Evolutionary conservation across 768 basidiomycete species (phyloP).

Genomic region (Amyloporia xantha): DNA sequence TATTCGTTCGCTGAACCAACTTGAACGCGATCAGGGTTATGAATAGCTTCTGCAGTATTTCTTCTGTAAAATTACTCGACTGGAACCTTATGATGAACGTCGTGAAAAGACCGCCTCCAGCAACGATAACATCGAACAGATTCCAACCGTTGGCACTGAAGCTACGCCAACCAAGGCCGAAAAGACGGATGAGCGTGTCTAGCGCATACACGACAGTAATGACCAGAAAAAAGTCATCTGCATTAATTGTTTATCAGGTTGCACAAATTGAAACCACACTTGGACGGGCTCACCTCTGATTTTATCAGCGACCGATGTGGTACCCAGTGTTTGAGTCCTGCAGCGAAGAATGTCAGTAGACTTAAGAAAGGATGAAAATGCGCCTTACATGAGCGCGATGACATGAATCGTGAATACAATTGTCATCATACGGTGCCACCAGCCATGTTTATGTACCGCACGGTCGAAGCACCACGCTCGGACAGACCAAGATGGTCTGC

Average conservation of each 20-base stretch:
- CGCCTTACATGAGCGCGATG: constrained; percentile 67
- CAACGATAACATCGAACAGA: constrained; percentile 77
- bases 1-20: constrained; percentile 81
- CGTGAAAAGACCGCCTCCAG: constrained; percentile 76
- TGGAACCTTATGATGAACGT: constrained; percentile 65
- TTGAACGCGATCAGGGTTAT: constrained; percentile 92
- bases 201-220: constrained; percentile 67
- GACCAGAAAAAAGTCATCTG: constrained; percentile 73
- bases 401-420: constrained; percentile 77
- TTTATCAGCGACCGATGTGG: constrained; percentile 40
- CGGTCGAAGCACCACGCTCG: constrained; percentile 89
- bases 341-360: constrained; percentile 4
- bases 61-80: constrained; percentile 40
- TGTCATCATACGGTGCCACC: constrained; percentile 83
- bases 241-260: not conserved
- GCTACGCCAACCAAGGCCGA: constrained; percentile 77
- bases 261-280: not conserved
- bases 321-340: constrained; percentile 77
- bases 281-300: constrained; percentile 63
- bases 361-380: not conserved
- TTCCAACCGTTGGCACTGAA: constrained; percentile 95
- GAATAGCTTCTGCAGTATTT: constrained; percentile 85
- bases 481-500: constrained; percentile 44
- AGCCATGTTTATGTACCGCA: constrained; percentile 87
- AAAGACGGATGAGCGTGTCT: constrained; percentile 73